Base-by-base conservation (phyloP, 495 filamentous ascomycete genomes). In the Penicillium bialowiezense region DNA sequence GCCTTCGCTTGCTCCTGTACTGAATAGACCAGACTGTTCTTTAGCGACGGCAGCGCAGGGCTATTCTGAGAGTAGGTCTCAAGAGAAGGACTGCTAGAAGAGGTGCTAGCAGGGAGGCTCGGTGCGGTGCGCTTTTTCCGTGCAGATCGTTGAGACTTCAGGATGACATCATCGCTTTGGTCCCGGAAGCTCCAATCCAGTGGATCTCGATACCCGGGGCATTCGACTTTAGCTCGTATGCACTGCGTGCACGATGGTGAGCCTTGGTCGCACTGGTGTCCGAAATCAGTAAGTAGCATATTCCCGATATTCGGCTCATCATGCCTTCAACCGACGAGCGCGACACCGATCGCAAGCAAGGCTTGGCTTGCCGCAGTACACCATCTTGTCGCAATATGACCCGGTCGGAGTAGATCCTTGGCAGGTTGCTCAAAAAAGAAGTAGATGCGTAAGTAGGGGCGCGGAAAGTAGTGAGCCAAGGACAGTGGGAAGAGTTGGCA, bases 291-390 rank as follows among this genome's bases (percentile, higher is more conserved):
- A 10, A 36, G 10, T 0, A 17, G 13, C 7, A 7, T 36, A n/a
- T 5, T 7, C n/a, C 28, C 12, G 29, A 2, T 1, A 41, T n/a
- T 24, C 45, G 32, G n/a, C n/a, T 35, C 15, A 15, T 26, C 45
- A 26, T 50, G 57, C 60, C 39, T 63, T 63, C 21, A 59, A 48
- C 9, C 63, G 52, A 46, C 59, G 50, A 40, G 45, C 26, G 15
- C 60, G 53, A 41, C 60, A 63, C 10, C 49, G 48, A 9, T 51
- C 45, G 28, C 59, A 62, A 14, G 56, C 56, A 28, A 33, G 17
- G 17, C 51, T 57, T 41, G 57, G 60, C 28, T 57, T 59, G 5
- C 60, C 56, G 29, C 60, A 51, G 49, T 62, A 58, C 9, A 59
- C 56, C 60, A 63, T 63, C 9, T 17, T 28, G 24, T n/a, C n/a